Evolutionary conservation across 208 protist genomes (phyloP).

Genomic region (Leishmania lainsoni): DNA sequence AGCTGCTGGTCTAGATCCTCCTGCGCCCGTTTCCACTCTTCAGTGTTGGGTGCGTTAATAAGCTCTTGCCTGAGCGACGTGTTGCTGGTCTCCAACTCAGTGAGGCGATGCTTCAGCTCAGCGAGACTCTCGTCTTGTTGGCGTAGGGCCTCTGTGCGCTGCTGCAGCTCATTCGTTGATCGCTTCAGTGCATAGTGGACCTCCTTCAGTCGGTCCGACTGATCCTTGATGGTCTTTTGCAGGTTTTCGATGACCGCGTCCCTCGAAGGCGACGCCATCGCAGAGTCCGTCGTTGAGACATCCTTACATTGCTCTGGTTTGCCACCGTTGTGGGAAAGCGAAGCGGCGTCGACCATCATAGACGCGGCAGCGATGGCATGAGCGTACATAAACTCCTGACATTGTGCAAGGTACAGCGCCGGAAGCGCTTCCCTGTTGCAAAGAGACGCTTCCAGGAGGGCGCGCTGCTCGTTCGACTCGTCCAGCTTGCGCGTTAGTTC

Average conservation of each 20-base stretch:
- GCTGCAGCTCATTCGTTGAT: slow-evolving; percentile 32
- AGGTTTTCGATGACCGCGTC: slow-evolving; percentile 1
- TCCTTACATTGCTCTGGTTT: background rate
- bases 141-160: slow-evolving; percentile 40
- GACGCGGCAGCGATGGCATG: slow-evolving; percentile 19
- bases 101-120: slow-evolving; percentile 43
- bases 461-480: slow-evolving; percentile 13
- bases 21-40: slow-evolving; percentile 59
- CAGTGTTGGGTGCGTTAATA: slow-evolving; percentile 50
- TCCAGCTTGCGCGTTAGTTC: slow-evolving; percentile 52
- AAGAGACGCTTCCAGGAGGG: background rate
- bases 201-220: slow-evolving; percentile 51
- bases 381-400: slow-evolving; percentile 1
- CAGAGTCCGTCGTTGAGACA: background rate
- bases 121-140: slow-evolving; percentile 48
- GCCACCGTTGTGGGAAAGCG: background rate
- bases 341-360: slow-evolving; percentile 7
- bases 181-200: slow-evolving; percentile 36
- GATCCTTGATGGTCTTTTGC: slow-evolving; percentile 24
- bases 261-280: background rate
- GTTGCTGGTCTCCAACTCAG: slow-evolving; percentile 30
- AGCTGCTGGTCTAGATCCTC: slow-evolving; percentile 56
- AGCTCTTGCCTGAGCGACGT: slow-evolving; percentile 29
- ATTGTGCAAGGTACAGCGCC: background rate
- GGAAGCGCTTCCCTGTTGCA: background rate